phyloP scores from a whole-genome alignment of 176 grass and related monocot species.

The Alopecurus myosuroides region DNA sequence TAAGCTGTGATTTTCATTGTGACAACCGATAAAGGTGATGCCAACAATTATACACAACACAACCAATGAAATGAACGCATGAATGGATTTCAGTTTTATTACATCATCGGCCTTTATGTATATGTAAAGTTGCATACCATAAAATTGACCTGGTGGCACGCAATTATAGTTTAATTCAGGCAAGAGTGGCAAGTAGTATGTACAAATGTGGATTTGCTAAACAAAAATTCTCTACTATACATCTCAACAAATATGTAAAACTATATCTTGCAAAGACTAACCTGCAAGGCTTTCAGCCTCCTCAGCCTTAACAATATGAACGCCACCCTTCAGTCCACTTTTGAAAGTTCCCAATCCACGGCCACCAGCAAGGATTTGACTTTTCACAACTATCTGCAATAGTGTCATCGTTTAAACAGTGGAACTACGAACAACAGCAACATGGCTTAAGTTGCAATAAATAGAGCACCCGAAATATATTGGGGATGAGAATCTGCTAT shows the following conservation, averaged over 20 bases:
- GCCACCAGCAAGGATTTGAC: constrained; percentile 97
- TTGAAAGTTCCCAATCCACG: constrained; percentile 97
- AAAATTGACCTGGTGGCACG: neutral
- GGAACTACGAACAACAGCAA: constrained; percentile 17
- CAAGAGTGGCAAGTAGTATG: neutral
- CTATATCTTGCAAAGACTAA: constrained; percentile 11
- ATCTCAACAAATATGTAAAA: constrained; percentile 11
- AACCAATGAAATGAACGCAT: neutral
- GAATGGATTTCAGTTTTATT: neutral
- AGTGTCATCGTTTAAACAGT: neutral
- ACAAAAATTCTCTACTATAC: neutral
- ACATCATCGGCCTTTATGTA: neutral
- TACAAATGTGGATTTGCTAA: neutral
- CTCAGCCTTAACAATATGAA: constrained; percentile 97
- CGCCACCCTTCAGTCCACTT: constrained; percentile 92
- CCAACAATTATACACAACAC: neutral
- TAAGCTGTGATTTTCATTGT: neutral
- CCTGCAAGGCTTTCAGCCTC: constrained; percentile 74
- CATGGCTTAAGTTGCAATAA: neutral
- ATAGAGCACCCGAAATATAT: neutral
- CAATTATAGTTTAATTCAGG: neutral
- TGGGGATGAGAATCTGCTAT: neutral
- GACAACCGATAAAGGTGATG: neutral
- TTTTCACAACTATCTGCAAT: constrained; percentile 93
- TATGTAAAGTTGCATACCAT: neutral